Evolutionary conservation across 1,284 basidiomycete genomes (phyloP), one percentile per base, ranked within the genome.

Genomic region (Rhodotorula sp.): DNA sequence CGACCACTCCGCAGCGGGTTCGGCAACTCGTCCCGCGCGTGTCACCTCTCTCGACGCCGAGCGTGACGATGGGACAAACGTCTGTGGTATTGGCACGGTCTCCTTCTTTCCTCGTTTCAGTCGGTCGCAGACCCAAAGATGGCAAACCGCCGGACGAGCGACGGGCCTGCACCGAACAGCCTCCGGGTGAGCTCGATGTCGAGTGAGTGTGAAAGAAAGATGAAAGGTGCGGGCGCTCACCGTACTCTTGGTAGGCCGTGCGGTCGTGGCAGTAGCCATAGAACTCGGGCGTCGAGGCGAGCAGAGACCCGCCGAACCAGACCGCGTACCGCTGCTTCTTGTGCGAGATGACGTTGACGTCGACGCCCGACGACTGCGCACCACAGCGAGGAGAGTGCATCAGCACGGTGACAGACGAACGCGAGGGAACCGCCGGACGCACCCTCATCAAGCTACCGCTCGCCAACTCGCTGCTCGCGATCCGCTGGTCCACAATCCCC

Each of bases 261-360:
- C 62, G 61, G 57, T 63, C 94, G 84, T 97, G 94, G 82, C 94
- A 96, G 67, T 89, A 95, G n/a, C 89, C 89, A 83, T 96, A 95
- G 81, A 99, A 99, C 80, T 97, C 94, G 76, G 94, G 94, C 88
- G 94, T 85, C 63, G 91, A 93, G 20, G 94, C 94, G 77, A 97
- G 85, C 56, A 99, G 85, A 8, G 91, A 93, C 51, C 96, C 96
- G 77, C 96, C 96, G 78, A 93, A 99, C 95, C 95, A 99, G 29
- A 99, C 96, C 20, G 95, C 95, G 78, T 96, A 92, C 67, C 94
- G 86, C 84, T 99, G 96, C 76, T 93, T 89, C 84, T 96, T 98
- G 86, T 99, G 96, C 17, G 90, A 91, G 78, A 99, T 97, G 77
- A 99, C 96, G 71, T 98, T 93, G 69, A 97, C 93, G 69, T 96